Evolutionary conservation across 768 basidiomycete species (phyloP).

Genomic region (Astraeus odoratus): DNA sequence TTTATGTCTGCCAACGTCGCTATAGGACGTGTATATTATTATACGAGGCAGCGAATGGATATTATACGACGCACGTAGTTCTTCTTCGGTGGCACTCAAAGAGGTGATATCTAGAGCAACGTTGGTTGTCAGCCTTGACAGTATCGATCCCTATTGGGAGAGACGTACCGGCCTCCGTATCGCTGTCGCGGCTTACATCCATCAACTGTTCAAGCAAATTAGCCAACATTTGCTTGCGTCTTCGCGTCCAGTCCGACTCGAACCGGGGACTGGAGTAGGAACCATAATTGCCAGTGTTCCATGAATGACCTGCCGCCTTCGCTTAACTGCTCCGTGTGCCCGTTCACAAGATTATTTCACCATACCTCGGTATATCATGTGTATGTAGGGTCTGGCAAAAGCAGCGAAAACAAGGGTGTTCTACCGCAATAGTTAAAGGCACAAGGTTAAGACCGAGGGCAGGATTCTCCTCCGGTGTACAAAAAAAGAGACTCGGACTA

Average conservation of each 20-base stretch:
- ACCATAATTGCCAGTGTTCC: not conserved
- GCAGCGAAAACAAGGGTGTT: no score
- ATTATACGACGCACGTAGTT: constrained; percentile 33
- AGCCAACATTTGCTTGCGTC: not conserved
- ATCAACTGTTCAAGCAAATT: not conserved
- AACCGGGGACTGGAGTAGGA: no score
- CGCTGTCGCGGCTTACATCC: not conserved
- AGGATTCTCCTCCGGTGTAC: no score
- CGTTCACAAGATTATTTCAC: not conserved
- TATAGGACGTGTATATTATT: constrained; percentile 11
- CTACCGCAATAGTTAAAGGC: no score
- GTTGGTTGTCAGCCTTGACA: constrained; percentile 6
- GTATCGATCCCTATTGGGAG: no score
- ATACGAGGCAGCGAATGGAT: not conserved
- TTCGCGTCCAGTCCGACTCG: not conserved
- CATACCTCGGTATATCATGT: not conserved
- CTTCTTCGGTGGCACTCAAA: constrained; percentile 36
- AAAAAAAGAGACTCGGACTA: no score
- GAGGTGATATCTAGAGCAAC: constrained; percentile 19
- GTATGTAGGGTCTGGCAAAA: no score
- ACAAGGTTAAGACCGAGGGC: no score
- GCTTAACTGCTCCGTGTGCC: not conserved
- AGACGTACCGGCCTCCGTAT: not conserved
- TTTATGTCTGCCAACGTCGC: constrained; percentile 44
- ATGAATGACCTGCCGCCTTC: not conserved